Evolutionary conservation across 2,329 filamentous ascomycete genomes (phyloP), one percentile per base, ranked within the genome.

Genomic region (Cryoendolithus antarcticus): DNA sequence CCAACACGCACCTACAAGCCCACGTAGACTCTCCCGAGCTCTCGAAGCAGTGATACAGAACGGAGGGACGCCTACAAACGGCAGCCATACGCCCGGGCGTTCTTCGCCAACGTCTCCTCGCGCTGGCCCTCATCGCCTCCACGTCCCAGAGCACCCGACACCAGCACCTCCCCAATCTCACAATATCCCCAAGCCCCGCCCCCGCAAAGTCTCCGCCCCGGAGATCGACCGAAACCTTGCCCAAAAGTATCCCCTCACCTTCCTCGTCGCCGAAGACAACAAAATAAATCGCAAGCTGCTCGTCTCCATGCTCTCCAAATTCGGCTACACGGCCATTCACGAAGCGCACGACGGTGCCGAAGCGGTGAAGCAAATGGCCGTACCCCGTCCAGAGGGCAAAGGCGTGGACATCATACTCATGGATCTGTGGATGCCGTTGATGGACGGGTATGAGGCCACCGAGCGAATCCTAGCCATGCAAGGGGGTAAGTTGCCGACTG

Each of bases 391-490:
- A 40, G 37, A 46, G 21, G 52, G 47, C 21, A 48, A 44, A 46
- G 56, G 60, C 32, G 72, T 82, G 41, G 72, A 82, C 49, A 69
- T 80, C 2, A 67, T 84, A 15, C 61, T 83, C 32, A 84, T 84
- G 80, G 80, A 84, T 57, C 67, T 84, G 7, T 84, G 80, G 80
- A 84, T 84, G 77, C 80, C 80, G 1, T 66, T 76, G 46, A 77
- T 83, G 66, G 79, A 83, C 51, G 80, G 80, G 1, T 83, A 81
- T 47, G 73, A 82, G 52, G 80, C 80, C 2, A 74, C 79, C 0
- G 67, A 72, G 49, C 63, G 66, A 34, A 84, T 84, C 32, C 58
- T 81, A 8, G 60, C 63, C 15, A 69, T 77, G 48, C 10, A 43
- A 28, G 44, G 40, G 31, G 24, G 24, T 27, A 27, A 8, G 24